Evolutionary conservation across 129 eudicot genomes (phyloP), one percentile per base, ranked within the genome.

Genomic region (Logfia minima): DNA sequence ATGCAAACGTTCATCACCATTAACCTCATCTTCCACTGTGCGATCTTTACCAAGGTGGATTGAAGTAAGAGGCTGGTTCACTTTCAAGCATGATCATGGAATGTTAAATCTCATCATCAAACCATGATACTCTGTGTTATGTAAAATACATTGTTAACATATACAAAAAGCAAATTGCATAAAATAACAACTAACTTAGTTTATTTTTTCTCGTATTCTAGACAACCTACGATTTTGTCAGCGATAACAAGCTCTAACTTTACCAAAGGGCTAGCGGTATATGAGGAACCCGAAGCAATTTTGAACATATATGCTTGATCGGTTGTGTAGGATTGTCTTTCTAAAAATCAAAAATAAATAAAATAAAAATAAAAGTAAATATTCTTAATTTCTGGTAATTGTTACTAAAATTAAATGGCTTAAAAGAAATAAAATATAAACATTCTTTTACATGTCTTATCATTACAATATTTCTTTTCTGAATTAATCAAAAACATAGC

Each of bases 401-500:
- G 4, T 14, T 48, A 48, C 18, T 48, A 48, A 48, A 26, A 8
- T 11, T 2, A 71, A 45, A 34, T 16, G 63, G 11, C 29, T 4
- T 4, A 56, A 41, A 59, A 9, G 52, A 60, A 61, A 60, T 29
- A 35, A 39, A 69, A 60, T 2, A 32, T 21, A 59, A 59, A 61
- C 29, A 23, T 39, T 39, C 45, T 39, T 39, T 39, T 2, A 45
- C 53, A 45, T 2, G 53, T 45, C 4, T 10, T 11, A 45, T 45
- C 17, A 45, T 45, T 78, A 39, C 13, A 21, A 8, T 75, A n/a
- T 68, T 11, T 48, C 34, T 17, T 48, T 28, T 66, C 55, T n/a
- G 16, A 61, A 60, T 21, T 64, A 43, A 81, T 68, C 41, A 69
- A 58, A 67, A 67, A 56, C 75, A 74, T 74, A 48, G 6, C n/a